Percentiles rank a stretch among this genome's conserved stretches.
Evolutionary conservation across 2,329 filamentous ascomycete genomes (phyloP).

Genomic region (Botrytis paeoniae): DNA sequence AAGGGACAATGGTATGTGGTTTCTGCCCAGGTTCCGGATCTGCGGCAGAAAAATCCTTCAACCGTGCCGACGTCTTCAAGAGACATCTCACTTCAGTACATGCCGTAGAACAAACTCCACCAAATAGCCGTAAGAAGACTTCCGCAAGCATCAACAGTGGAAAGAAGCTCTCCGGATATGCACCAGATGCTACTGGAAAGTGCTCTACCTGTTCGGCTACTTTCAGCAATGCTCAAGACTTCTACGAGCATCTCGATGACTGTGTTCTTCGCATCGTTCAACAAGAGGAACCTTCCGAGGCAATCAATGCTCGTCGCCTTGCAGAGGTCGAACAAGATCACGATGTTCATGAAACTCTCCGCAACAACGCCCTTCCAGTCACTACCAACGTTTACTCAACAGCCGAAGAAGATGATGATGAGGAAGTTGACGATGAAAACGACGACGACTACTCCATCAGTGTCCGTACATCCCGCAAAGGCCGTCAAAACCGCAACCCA

Average conservation of each 20-base stretch:
- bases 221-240: slow-evolving; percentile 87
- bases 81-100: slow-evolving; percentile 90
- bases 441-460: slow-evolving; percentile 56
- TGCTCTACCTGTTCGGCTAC: slow-evolving; percentile 88
- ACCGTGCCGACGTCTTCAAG: slow-evolving; percentile 96
- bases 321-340: slow-evolving; percentile 64
- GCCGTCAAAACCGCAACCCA: slow-evolving; percentile 35
- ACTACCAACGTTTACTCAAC: slow-evolving; percentile 47
- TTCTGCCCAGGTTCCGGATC: slow-evolving; percentile 90
- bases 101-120: slow-evolving; percentile 88
- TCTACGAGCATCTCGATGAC: slow-evolving; percentile 91
- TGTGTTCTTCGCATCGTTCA: slow-evolving; percentile 70
- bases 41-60: slow-evolving; percentile 90
- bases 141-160: slow-evolving; percentile 34
- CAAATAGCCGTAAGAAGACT: slow-evolving; percentile 77
- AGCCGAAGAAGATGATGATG: slow-evolving; percentile 47
- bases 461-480: slow-evolving; percentile 43
- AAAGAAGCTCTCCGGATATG: slow-evolving; percentile 65
- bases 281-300: slow-evolving; percentile 67
- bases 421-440: slow-evolving; percentile 55
- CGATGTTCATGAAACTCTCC: slow-evolving; percentile 59
- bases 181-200: slow-evolving; percentile 75
- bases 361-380: slow-evolving; percentile 52
- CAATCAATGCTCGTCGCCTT: slow-evolving; percentile 64
- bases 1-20: slow-evolving; percentile 95